Base-by-base conservation (phyloP, 2,329 filamentous ascomycete species). In the Ceratocystis lukuohia region DNA sequence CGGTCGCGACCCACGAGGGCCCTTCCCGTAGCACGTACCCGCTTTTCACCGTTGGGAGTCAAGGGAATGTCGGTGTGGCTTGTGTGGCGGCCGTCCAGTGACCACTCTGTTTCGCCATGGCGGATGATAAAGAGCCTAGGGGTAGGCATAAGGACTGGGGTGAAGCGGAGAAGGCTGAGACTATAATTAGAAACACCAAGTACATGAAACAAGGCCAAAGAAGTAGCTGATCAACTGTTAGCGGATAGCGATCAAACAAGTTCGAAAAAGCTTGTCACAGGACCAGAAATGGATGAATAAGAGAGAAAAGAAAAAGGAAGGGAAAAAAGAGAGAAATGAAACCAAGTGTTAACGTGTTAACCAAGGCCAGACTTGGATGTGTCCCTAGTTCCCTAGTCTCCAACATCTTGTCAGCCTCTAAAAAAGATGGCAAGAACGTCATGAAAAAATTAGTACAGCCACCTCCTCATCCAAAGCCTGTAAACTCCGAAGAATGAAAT, bases 51-150 rank as follows among this genome's bases (percentile, higher is more conserved):
- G 73, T 90, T 88, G 63, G 81, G 77, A 0, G 92, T 96, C 46
- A 96, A 80, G 0, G 91, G 87, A 3, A 97, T 88, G 72, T 97
- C 92, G n/a, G 88, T 89, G 33, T 79, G 81, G 64, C 91, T 88
- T 0, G 93, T 97, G 76, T 96, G 90, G 64, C 85, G 82, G 66
- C 91, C 92, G 71, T 88, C 88, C 61, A 96, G 84, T 4, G 89
- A 95, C 92, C 92, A 97, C 79, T 96, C 91, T 3, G 92, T 97
- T 78, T 96, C 91, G 76, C 92, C 93, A 74, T 96, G 92, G 71
- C 92, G 89, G 74, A 91, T 78, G 71, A 94, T 84, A 78, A 93
- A 93, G 74, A 89, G 86, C 65, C 89, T 83, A 1, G 89, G 89
- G 1, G 86, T 84, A 1, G 75, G 61, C 75, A 76, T 77, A 70